These are phyloP conservation scores for Mycena venus DNA, from an alignment of 768 basidiomycete species.

Conservation along the genomic window DNA sequence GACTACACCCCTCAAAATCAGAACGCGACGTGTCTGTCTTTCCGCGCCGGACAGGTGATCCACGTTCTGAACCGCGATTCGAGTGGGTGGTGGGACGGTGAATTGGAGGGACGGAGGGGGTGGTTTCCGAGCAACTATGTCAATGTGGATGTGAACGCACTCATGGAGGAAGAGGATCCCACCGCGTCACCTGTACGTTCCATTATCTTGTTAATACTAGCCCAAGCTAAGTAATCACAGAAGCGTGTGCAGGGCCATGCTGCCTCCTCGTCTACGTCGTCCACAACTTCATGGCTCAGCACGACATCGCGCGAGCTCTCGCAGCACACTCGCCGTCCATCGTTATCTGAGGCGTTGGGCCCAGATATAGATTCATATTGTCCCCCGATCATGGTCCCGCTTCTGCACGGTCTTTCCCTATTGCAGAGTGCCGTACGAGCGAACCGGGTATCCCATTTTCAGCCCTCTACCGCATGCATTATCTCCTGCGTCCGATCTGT, in stretches of 20 bases:
- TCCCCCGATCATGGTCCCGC: slow-evolving; percentile 84
- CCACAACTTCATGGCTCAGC: slow-evolving; percentile 68
- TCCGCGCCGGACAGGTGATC: slow-evolving; percentile 92
- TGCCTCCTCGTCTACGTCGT: slow-evolving; percentile 65
- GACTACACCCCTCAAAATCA: slow-evolving; percentile 84
- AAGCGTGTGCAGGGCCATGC: slow-evolving; percentile 59
- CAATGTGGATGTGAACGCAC: slow-evolving; percentile 70
- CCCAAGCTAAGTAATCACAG: slow-evolving; percentile 29
- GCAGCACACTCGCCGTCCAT: slow-evolving; percentile 58
- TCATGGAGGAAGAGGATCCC: slow-evolving; percentile 71
- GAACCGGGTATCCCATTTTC: slow-evolving; percentile 87
- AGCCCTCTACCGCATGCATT: slow-evolving; percentile 94
- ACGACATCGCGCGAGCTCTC: slow-evolving; percentile 52
- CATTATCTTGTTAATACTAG: slow-evolving; percentile 11
- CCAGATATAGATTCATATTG: slow-evolving; percentile 73
- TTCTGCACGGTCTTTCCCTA: slow-evolving; percentile 87
- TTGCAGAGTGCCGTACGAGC: slow-evolving; percentile 87
- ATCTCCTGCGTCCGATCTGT: slow-evolving; percentile 94
- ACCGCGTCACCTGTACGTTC: slow-evolving; percentile 48
- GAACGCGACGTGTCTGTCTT: slow-evolving; percentile 86
- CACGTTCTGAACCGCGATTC: slow-evolving; percentile 89
- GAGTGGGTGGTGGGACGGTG: slow-evolving; percentile 99
- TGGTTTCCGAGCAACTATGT: slow-evolving; percentile 99
- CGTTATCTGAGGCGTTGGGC: slow-evolving; percentile 59
- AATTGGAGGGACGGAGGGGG: slow-evolving; percentile 87